These are phyloP conservation scores for Parasitella parasitica DNA, from an alignment of 371 early-diverging fungal species.

Conservation along the genomic window DNA sequence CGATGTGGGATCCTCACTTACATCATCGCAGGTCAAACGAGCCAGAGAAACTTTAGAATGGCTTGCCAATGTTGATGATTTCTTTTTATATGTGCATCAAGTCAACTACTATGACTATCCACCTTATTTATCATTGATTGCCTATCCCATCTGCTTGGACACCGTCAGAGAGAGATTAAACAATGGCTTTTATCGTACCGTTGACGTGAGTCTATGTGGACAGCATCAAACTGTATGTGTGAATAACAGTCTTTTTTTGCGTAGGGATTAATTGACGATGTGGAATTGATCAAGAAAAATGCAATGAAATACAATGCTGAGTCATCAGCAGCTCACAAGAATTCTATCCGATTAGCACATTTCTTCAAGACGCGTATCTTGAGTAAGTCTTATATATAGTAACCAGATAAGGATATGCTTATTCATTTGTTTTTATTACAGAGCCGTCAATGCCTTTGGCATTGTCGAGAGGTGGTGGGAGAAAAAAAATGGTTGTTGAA, in stretches of 20 bases:
- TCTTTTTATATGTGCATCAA: constrained; percentile 61
- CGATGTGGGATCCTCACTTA: constrained; percentile 16
- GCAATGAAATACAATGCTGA: constrained; percentile 69
- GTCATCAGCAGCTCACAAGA: constrained; percentile 55
- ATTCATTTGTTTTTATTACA: neutral
- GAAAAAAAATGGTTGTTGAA: constrained; percentile 16
- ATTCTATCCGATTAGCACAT: constrained; percentile 58
- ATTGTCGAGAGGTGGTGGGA: constrained; percentile 15
- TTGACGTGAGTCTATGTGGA: constrained; percentile 18
- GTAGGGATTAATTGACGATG: constrained; percentile 67
- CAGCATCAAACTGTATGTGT: neutral
- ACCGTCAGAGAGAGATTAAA: constrained; percentile 56
- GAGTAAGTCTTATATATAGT: constrained; percentile 29
- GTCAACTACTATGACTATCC: constrained; percentile 69
- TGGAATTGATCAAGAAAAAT: constrained; percentile 66
- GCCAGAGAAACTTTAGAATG: constrained; percentile 38
- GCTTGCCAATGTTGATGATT: constrained; percentile 44
- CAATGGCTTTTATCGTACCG: constrained; percentile 63
- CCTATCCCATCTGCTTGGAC: constrained; percentile 73
- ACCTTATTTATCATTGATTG: constrained; percentile 62
- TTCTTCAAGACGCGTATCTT: constrained; percentile 54
- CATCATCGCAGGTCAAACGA: constrained; percentile 24
- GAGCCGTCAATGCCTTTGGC: constrained; percentile 49
- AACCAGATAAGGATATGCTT: neutral
- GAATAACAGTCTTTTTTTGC: neutral